Base-by-base conservation (phyloP, 352 stramenopile genomes). In the Thalassiosira ordinaria region DNA sequence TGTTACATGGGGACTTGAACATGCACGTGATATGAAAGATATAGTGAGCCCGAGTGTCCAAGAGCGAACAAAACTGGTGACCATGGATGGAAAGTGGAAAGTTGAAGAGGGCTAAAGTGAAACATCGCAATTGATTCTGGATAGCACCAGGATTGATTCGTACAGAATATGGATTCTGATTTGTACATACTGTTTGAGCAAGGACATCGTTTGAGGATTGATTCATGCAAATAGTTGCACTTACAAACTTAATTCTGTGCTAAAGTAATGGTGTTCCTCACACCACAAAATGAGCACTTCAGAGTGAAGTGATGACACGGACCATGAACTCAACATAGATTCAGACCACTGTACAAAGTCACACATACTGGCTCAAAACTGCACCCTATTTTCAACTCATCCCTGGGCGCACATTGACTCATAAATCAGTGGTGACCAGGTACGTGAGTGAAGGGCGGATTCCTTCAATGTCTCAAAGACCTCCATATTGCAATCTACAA, bases 401-500 rank as follows among this genome's bases (percentile, higher is more conserved):
- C 76, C 76, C 49, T 84, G 69, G 33, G 69, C 76, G 41, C 71
- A 80, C 69, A 84, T 77, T 26, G 76, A 71, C 26, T 84, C 76
- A 60, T 84, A 84, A 62, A 84, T 83, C 51, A 83, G 74, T 31
- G 74, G 74, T 22, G 66, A 78, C 74, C 74, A 83, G 18, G 64
- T 74, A 11, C 64, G 51, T 16, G 74, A 37, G 13, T 69, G 27
- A 6, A 46, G 20, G 1, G 57, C 74, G 27, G 74, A 39, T 31
- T 59, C 64, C 53, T 74, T 78, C 26, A 83, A 60, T 14, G 60
- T 74, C 47, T 78, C n/a, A 14, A 68, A 67, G 26, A 83, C 62
- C n/a, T 83, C 74, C 52, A 86, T 14, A 67, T 92, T 95, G 37
- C 80, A 82, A 31, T 91, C 70, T 20, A 89, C 59, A 55, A 95